These are phyloP conservation scores for Colletotrichum cuscutae DNA, from an alignment of 2,329 filamentous ascomycete genomes.

Conservation along the genomic window DNA sequence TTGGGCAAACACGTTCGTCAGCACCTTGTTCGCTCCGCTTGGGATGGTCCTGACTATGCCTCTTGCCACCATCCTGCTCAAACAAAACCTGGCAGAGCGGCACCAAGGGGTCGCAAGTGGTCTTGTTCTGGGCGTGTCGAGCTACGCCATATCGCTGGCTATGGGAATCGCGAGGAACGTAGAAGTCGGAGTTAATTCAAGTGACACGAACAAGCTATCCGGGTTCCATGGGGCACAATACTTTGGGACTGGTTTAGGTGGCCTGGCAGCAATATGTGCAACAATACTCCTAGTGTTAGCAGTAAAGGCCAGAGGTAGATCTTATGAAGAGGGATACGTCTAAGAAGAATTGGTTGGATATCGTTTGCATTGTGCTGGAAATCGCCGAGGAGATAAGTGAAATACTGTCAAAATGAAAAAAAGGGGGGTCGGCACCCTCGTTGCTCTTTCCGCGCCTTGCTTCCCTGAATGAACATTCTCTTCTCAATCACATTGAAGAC, in stretches of 20 bases:
- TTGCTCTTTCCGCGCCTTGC: background rate
- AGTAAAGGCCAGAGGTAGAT: background rate
- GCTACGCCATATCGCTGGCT: conserved; percentile 73
- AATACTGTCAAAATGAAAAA: background rate
- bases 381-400: background rate
- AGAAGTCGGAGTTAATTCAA: conserved; percentile 52
- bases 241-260: conserved; percentile 50
- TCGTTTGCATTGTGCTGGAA: background rate
- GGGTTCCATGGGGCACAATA: conserved; percentile 52
- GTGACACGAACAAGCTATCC: conserved; percentile 39
- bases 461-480: background rate
- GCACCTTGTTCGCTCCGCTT: conserved; percentile 65
- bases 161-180: conserved; percentile 74
- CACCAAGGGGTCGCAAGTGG: conserved; percentile 59
- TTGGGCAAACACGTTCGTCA: conserved; percentile 72
- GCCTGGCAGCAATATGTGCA: background rate
- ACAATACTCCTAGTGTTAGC: background rate
- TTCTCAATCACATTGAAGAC: background rate
- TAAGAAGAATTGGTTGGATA: no score
- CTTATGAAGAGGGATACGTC: background rate
- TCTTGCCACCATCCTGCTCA: conserved; percentile 68
- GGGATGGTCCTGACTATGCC: conserved; percentile 76
- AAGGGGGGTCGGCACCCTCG: background rate
- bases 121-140: conserved; percentile 72
- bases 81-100: conserved; percentile 56